Evolutionary conservation across 345 rosid species (phyloP).

Genomic region (Ceriops tagal): DNA sequence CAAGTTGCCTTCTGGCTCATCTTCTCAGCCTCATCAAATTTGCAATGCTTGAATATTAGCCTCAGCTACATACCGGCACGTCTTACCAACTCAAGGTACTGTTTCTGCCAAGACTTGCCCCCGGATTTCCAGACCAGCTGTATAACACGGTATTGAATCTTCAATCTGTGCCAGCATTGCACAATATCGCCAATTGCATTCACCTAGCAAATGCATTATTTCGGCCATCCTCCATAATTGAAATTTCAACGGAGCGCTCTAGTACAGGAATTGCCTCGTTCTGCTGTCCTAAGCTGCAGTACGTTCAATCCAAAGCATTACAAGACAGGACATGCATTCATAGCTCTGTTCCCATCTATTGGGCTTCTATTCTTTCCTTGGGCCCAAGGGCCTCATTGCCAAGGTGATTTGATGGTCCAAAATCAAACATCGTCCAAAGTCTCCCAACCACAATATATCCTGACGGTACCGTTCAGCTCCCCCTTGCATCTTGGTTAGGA

Average conservation of each 20-base stretch:
- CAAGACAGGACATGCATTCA: slow-evolving; percentile 55
- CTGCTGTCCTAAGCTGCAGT: slow-evolving; percentile 60
- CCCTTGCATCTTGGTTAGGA: background rate
- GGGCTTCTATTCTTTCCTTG: no score
- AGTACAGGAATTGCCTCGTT: slow-evolving; percentile 73
- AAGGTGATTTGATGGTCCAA: no score
- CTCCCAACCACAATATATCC: background rate
- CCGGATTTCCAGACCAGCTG: slow-evolving; percentile 89
- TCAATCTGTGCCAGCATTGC: slow-evolving; percentile 77
- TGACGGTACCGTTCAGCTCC: background rate
- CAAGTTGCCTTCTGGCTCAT: slow-evolving; percentile 69
- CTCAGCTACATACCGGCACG: slow-evolving; percentile 78
- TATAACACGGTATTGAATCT: slow-evolving; percentile 64
- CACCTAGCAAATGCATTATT: slow-evolving; percentile 84
- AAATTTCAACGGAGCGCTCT: slow-evolving; percentile 75
- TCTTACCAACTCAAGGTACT: slow-evolving; percentile 72
- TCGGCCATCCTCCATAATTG: slow-evolving; percentile 65
- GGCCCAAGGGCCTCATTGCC: no score
- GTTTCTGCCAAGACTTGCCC: slow-evolving; percentile 74
- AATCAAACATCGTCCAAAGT: background rate
- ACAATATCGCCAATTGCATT: slow-evolving; percentile 85
- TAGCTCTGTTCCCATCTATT: no score
- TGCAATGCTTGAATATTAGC: slow-evolving; percentile 82
- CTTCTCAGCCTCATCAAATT: slow-evolving; percentile 75
- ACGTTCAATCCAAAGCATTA: slow-evolving; percentile 66